Evolutionary conservation across 495 filamentous ascomycete genomes (phyloP).

Genomic region (Cercophora newfieldiana): DNA sequence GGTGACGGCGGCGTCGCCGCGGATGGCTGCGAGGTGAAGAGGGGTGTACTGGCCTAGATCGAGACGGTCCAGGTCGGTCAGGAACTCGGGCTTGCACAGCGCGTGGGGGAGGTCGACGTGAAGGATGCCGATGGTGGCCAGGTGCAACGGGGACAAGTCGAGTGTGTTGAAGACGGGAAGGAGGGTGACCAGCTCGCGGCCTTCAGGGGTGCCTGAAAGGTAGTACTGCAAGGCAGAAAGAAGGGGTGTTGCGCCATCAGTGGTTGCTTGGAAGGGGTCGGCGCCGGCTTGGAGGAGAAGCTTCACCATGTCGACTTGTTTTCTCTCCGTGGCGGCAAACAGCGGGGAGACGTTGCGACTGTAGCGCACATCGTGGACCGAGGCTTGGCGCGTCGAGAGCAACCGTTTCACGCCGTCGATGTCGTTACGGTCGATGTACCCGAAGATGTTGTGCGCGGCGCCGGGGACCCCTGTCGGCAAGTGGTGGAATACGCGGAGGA

Average conservation of each 20-base stretch:
- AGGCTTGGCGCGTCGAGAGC: neutral
- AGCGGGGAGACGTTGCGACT: neutral
- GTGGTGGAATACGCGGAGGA: neutral
- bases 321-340: neutral
- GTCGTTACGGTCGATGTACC: slow-evolving; percentile 1
- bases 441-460: neutral
- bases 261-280: neutral
- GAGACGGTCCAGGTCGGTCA: neutral
- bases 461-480: neutral
- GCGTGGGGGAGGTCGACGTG: neutral
- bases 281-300: neutral
- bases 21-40: neutral
- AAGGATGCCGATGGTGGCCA: neutral
- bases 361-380: neutral
- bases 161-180: neutral
- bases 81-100: neutral
- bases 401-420: neutral
- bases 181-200: neutral
- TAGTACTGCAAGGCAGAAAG: neutral
- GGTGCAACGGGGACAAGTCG: neutral
- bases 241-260: neutral
- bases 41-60: neutral
- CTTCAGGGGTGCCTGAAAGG: neutral
- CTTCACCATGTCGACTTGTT: neutral
- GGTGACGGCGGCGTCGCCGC: neutral